Evolutionary conservation across 208 protist species (phyloP).

Genomic region (Trypanosoma cruzi): DNA sequence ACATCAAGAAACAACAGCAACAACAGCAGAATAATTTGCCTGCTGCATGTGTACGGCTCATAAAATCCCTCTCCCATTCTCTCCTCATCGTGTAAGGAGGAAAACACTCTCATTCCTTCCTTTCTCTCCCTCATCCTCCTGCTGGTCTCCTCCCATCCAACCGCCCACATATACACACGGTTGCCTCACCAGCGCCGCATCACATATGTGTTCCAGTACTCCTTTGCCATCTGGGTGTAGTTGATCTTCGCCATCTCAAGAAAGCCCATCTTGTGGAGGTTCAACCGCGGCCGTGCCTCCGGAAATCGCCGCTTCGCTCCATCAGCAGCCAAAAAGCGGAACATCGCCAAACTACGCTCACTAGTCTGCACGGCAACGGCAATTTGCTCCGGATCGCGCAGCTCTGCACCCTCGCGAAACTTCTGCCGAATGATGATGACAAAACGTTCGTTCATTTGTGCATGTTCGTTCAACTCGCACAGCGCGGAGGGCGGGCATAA

Average conservation of each 20-base stretch:
- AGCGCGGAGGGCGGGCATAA: conserved; percentile 76
- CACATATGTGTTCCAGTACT: conserved; percentile 92
- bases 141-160: too few species aligned
- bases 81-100: too few species aligned
- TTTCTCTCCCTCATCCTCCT: too few species aligned
- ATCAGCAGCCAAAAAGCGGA: conserved; percentile 80
- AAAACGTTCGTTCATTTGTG: conserved; percentile 91
- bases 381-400: conserved; percentile 83
- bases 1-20: too few species aligned
- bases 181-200: conserved; percentile 82
- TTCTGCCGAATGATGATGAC: conserved; percentile 89
- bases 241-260: conserved; percentile 88
- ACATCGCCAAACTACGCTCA: conserved; percentile 85
- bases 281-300: conserved; percentile 78
- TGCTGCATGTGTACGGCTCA: too few species aligned
- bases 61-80: too few species aligned
- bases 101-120: too few species aligned
- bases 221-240: conserved; percentile 88
- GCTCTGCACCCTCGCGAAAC: conserved; percentile 75
- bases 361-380: conserved; percentile 82
- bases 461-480: conserved; percentile 86
- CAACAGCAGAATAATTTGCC: too few species aligned
- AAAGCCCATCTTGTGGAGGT: conserved; percentile 90
- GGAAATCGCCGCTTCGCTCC: conserved; percentile 85
- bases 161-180: not conserved